phyloP scores from a whole-genome alignment of 495 filamentous ascomycete genomes.

The Corynascus novoguineensis region DNA sequence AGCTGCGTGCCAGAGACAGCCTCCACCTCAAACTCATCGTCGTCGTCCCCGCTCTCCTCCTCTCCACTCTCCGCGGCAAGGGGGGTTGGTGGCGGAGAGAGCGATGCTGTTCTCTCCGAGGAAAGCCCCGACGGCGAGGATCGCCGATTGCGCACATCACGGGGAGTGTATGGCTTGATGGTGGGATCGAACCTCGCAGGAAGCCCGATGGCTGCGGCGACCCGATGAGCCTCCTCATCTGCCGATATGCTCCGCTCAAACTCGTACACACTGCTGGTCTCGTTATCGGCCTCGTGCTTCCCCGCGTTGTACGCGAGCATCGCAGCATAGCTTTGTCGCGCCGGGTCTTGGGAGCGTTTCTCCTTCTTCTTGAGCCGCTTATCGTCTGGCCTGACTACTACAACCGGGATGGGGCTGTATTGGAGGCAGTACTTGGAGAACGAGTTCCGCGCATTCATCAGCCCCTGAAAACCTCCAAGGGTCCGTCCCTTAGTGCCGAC shows the following conservation, averaged over 20 bases:
- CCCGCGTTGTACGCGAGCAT: conserved; percentile 64
- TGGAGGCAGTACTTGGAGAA: conserved; percentile 97
- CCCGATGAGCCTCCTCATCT: conserved; percentile 63
- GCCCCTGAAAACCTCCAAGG: conserved; percentile 79
- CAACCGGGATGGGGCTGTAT: conserved; percentile 92
- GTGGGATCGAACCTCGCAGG: conserved; percentile 53
- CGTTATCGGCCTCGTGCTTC: conserved; percentile 51
- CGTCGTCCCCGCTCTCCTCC: conserved; percentile 44
- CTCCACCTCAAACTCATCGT: conserved; percentile 49
- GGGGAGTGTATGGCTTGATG: conserved; percentile 40
- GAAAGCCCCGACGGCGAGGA: conserved; percentile 25
- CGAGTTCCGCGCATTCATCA: conserved; percentile 74
- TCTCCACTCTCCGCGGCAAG: conserved; percentile 36
- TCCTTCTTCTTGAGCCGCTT: conserved; percentile 90
- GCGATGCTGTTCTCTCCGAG: conserved; percentile 21
- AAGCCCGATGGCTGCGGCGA: conserved; percentile 64
- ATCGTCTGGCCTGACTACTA: conserved; percentile 84
- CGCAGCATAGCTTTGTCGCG: conserved; percentile 69
- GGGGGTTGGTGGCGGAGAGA: conserved; percentile 19
- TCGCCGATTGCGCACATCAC: conserved; percentile 19
- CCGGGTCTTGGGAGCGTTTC: conserved; percentile 77
- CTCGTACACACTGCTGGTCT: conserved; percentile 43
- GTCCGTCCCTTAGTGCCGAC: conserved; percentile 88
- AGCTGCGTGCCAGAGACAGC: conserved; percentile 35
- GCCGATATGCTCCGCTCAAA: conserved; percentile 41